A percentile compares a stretch with the other conserved stretches of the same genome.
Evolutionary conservation across 805 yeast species (phyloP).

Genomic region (Barnettozyma botsteinii): DNA sequence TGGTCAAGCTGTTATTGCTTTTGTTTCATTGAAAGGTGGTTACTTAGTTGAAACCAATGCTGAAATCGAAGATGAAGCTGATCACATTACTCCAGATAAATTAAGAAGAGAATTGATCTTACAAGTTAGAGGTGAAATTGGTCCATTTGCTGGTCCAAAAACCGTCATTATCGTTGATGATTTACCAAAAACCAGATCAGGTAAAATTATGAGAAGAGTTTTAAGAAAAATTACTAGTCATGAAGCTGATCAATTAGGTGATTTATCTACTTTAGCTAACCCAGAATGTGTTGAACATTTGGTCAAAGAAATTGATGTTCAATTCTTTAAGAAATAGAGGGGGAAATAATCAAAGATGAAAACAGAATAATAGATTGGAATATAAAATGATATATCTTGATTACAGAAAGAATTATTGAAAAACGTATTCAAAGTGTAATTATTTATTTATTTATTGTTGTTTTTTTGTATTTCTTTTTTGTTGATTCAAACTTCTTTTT

Average conservation of each 20-base stretch:
- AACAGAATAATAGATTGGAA: background rate
- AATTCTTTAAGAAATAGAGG: conserved; percentile 16
- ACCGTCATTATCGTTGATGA: conserved; percentile 77
- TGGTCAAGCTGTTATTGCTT: conserved; percentile 93
- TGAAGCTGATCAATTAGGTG: conserved; percentile 92
- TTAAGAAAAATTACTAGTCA: conserved; percentile 88
- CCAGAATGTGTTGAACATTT: conserved; percentile 78
- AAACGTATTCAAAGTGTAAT: too few species aligned
- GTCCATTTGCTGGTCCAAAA: conserved; percentile 91
- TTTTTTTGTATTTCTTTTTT: too few species aligned
- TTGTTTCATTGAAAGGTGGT: conserved; percentile 71
- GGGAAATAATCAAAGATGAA: background rate
- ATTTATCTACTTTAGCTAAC: conserved; percentile 81
- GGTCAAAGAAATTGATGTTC: conserved; percentile 50
- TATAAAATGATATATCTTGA: background rate
- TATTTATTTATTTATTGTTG: too few species aligned
- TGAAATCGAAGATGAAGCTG: conserved; percentile 25
- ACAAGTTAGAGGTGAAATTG: conserved; percentile 88
- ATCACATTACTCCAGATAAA: conserved; percentile 31
- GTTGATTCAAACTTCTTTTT: too few species aligned
- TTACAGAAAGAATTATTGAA: too few species aligned
- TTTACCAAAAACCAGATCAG: conserved; percentile 96
- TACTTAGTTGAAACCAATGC: conserved; percentile 27
- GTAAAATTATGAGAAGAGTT: conserved; percentile 97
- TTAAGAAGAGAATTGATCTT: conserved; percentile 69